These are phyloP conservation scores for Mycocalia duriaeana DNA, from an alignment of 1,284 basidiomycete genomes.

Conservation along the genomic window DNA sequence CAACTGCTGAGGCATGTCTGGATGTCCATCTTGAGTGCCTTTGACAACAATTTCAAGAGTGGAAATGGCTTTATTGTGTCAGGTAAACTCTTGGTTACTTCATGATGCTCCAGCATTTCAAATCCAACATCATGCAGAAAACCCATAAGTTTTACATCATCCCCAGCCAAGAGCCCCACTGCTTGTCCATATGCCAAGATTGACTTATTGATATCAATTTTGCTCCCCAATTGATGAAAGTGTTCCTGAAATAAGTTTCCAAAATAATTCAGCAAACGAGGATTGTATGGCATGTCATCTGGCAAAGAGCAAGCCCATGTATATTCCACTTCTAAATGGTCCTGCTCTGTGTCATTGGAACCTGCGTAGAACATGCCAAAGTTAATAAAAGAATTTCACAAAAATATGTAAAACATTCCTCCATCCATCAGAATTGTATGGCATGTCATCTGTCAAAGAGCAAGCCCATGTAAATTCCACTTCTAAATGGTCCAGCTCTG, in stretches of 20 bases:
- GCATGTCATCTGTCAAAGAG: slow-evolving; percentile 28
- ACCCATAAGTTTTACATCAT: background rate
- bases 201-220: slow-evolving; percentile 38
- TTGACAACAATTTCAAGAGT: slow-evolving; percentile 8
- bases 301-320: background rate
- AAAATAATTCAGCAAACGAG: background rate
- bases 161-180: background rate
- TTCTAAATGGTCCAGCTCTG: too few relatives aligned
- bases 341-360: background rate
- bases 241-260: background rate
- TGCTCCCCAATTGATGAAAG: slow-evolving; percentile 60
- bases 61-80: slow-evolving; percentile 10
- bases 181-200: background rate
- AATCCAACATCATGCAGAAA: background rate
- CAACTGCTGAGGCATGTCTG: slow-evolving; percentile 7
- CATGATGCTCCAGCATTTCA: background rate
- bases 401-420: background rate
- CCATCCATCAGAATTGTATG: slow-evolving; percentile 42
- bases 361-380: background rate
- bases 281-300: slow-evolving; percentile 48
- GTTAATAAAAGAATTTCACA: background rate
- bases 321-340: background rate
- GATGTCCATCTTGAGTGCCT: slow-evolving; percentile 11
- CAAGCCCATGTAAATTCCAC: background rate
- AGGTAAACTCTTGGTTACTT: background rate